Evolutionary conservation across 1,139 yeast genomes (phyloP), one percentile per base, ranked within the genome.

Genomic region (Pichia sp.): DNA sequence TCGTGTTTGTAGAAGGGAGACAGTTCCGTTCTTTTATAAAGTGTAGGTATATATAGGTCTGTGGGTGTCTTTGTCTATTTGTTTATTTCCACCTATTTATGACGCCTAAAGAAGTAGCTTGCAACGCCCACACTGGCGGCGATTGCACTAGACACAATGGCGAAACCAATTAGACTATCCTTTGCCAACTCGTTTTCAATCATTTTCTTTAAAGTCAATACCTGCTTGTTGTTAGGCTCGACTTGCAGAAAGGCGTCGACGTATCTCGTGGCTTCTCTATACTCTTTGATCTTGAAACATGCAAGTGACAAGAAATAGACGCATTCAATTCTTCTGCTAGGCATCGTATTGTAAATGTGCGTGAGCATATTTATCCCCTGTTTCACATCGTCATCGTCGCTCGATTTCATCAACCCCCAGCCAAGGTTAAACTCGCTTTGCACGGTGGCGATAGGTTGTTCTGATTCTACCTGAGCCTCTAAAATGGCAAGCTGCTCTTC

Each of bases 401-500:
- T 75, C 5, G 96, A 83, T 67, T 91, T 91, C 59, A 95, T 81
- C 53, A 93, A 75, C 1, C 96, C 99, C 99, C 99, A 95, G 0
- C 97, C 96, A 65, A 88, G 89, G 71, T 93, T 95, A 77, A 95
- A 95, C 57, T 84, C 80, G 4, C 97, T 86, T 69, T 90, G 97
- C 0, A 89, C 78, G 0, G 91, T 78, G 0, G 90, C 92, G 51
- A 79, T 75, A 9, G 95, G 95, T 44, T 87, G 85, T 68, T 95
- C 99, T 2, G 86, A 76, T 40, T 84, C 81, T 48, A 90, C 89
- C 64, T 92, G 97, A 64, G 85, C 80, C 58, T 81, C 83, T 45
- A 93, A 78, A 4, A 91, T 79, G 17, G 81, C 84, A 49, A 95
- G 76, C 67, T 93, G 95, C 57, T 85, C 87, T 3, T 80, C 77